Conservation (phyloP, 2,329 filamentous ascomycete genomes). For the Ascochyta viciae-villosae region DNA sequence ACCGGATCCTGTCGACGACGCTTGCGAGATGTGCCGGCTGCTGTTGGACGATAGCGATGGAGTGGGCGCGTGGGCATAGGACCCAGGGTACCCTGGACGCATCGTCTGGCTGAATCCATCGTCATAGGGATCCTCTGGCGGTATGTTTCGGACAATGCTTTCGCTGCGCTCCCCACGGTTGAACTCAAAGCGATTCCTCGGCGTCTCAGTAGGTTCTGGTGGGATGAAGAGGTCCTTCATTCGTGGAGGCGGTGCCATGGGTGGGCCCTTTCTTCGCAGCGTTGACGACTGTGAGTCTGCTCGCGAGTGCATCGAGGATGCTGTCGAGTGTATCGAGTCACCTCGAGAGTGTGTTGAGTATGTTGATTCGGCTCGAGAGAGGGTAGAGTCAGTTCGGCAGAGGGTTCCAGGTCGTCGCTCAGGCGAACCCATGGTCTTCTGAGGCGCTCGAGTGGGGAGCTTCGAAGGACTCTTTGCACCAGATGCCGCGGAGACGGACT, state of each 20-base stretch:
- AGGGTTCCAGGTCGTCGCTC: conserved; percentile 63
- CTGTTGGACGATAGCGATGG: conserved; percentile 36
- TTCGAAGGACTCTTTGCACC: conserved; percentile 66
- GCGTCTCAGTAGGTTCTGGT: conserved; percentile 57
- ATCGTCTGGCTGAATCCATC: conserved; percentile 42
- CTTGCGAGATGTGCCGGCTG: conserved; percentile 68
- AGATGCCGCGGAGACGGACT: conserved; percentile 43
- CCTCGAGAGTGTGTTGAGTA: conserved; percentile 24
- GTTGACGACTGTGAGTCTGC: conserved; percentile 37
- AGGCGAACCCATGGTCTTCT: conserved; percentile 61
- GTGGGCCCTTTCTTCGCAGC: conserved; percentile 52
- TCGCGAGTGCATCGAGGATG: conserved; percentile 29
- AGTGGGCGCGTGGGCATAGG: conserved; percentile 29
- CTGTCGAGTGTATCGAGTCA: conserved; percentile 8
- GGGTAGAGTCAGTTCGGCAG: conserved; percentile 31
- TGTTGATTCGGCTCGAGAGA: conserved; percentile 12
- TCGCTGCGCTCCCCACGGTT: conserved; percentile 58
- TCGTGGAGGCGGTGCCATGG: conserved; percentile 75
- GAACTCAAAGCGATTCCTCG: conserved; percentile 46
- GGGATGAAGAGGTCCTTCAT: conserved; percentile 82
- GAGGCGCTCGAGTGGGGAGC: conserved; percentile 65
- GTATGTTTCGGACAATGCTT: conserved; percentile 66
- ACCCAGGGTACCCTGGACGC: conserved; percentile 34
- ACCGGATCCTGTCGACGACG: conserved; percentile 60
- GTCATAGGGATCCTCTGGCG: conserved; percentile 86